phyloP scores from a whole-genome alignment of 202 grass and related monocot species.

The Zizania palustris region DNA sequence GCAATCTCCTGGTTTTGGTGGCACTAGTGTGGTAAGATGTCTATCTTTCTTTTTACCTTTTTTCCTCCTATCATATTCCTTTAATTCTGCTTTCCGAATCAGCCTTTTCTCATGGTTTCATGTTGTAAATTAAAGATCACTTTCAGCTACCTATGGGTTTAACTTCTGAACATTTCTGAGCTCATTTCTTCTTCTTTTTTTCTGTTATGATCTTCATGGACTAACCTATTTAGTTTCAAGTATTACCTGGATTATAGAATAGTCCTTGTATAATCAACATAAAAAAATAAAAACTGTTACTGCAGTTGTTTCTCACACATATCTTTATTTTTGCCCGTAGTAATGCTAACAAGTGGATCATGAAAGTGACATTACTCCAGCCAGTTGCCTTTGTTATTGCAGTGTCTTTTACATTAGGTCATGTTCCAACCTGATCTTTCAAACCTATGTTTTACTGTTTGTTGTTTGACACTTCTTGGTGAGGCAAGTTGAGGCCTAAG shows the following conservation, averaged over 20 bases:
- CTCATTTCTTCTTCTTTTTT: slow-evolving; percentile 36
- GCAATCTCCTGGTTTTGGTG: slow-evolving; percentile 89
- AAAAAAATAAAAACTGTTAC: slow-evolving; percentile 10
- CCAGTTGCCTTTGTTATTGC: slow-evolving; percentile 36
- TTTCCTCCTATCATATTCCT: slow-evolving; percentile 31
- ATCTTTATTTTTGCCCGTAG: slow-evolving; percentile 13
- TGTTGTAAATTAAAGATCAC: slow-evolving; percentile 33
- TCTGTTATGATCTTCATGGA: slow-evolving; percentile 29
- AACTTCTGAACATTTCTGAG: neutral
- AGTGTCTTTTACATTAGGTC: slow-evolving; percentile 35
- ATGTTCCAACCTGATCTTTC: slow-evolving; percentile 43
- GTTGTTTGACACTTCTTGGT: slow-evolving; percentile 43
- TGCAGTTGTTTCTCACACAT: slow-evolving; percentile 21
- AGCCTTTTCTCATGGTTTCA: slow-evolving; percentile 29
- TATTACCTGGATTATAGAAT: slow-evolving; percentile 30
- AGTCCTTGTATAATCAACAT: slow-evolving; percentile 23
- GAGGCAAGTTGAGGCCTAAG: slow-evolving; percentile 32
- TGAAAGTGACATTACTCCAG: slow-evolving; percentile 46
- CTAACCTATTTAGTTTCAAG: slow-evolving; percentile 26
- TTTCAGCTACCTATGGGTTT: slow-evolving; percentile 30
- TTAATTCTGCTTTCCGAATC: slow-evolving; percentile 17
- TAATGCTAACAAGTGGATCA: slow-evolving; percentile 25
- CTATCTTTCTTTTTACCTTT: slow-evolving; percentile 29
- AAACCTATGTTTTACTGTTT: slow-evolving; percentile 43
- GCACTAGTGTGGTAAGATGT: slow-evolving; percentile 73